These are phyloP conservation scores for Lanzia echinophila DNA, from an alignment of 2,329 filamentous ascomycete species.

Conservation along the genomic window DNA sequence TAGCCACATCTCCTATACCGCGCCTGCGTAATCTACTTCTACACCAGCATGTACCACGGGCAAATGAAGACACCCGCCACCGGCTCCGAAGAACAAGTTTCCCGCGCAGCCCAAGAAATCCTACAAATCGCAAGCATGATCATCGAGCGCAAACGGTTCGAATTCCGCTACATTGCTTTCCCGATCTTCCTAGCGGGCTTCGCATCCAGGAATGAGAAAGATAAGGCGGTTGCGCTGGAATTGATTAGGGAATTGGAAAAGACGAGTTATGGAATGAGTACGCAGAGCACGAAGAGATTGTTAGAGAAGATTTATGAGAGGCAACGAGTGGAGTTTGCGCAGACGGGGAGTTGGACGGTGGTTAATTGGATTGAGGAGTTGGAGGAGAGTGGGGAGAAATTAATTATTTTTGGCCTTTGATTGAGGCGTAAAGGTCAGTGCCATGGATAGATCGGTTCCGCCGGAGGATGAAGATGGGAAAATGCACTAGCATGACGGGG, in stretches of 20 bases:
- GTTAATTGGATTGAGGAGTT: conserved; percentile 46
- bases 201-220: conserved; percentile 33
- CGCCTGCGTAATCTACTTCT: conserved; percentile 43
- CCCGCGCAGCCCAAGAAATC: conserved; percentile 37
- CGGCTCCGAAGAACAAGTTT: conserved; percentile 37
- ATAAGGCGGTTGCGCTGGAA: conserved; percentile 42
- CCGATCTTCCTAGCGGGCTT: conserved; percentile 49
- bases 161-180: conserved; percentile 43
- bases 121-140: conserved; percentile 38
- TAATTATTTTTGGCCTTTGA: conserved; percentile 46
- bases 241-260: conserved; percentile 42
- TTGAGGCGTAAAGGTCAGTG: not conserved
- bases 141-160: conserved; percentile 33
- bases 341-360: conserved; percentile 35
- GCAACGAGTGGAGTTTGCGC: conserved; percentile 27
- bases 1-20: conserved; percentile 42
- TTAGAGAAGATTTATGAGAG: conserved; percentile 34
- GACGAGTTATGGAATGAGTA: conserved; percentile 42
- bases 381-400: conserved; percentile 36
- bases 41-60: conserved; percentile 45
- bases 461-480: too few relatives aligned
- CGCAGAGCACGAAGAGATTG: conserved; percentile 37
- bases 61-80: conserved; percentile 38
- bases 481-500: too few relatives aligned
- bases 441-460: too few relatives aligned